phyloP scores from a whole-genome alignment of 306 rosid species.

The Rosa chinensis region DNA sequence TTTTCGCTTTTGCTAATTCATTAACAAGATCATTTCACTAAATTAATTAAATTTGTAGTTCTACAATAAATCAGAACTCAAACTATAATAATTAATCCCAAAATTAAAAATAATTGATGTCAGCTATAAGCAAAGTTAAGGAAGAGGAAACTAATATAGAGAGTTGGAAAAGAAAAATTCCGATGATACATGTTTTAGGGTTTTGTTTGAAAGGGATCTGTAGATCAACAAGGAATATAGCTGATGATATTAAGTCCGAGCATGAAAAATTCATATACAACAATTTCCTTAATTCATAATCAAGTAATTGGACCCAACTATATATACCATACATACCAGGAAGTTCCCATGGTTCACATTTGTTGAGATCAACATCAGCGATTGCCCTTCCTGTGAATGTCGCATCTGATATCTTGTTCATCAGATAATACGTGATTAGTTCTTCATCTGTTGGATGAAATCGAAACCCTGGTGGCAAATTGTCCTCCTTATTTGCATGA shows the following conservation, averaged over 20 bases:
- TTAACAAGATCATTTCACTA: background rate
- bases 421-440: conserved; percentile 69
- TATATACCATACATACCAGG: conserved; percentile 53
- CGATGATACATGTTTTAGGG: background rate
- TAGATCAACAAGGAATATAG: background rate
- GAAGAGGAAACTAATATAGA: background rate
- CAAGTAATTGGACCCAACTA: background rate
- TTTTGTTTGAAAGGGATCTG: background rate
- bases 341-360: conserved; percentile 97
- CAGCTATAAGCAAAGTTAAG: background rate
- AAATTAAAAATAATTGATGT: background rate
- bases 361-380: conserved; percentile 89
- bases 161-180: background rate
- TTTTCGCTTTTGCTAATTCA: conserved; percentile 77
- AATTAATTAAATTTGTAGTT: background rate
- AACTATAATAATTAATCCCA: background rate
- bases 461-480: conserved; percentile 85
- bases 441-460: conserved; percentile 97
- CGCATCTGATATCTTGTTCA: conserved; percentile 75
- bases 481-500: conserved; percentile 50
- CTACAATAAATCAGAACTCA: background rate
- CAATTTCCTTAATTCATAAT: background rate
- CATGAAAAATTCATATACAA: background rate
- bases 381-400: conserved; percentile 68
- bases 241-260: background rate